Evolutionary conservation across 129 eudicot genomes (phyloP).

Genomic region (Flaveria ramosissima): DNA sequence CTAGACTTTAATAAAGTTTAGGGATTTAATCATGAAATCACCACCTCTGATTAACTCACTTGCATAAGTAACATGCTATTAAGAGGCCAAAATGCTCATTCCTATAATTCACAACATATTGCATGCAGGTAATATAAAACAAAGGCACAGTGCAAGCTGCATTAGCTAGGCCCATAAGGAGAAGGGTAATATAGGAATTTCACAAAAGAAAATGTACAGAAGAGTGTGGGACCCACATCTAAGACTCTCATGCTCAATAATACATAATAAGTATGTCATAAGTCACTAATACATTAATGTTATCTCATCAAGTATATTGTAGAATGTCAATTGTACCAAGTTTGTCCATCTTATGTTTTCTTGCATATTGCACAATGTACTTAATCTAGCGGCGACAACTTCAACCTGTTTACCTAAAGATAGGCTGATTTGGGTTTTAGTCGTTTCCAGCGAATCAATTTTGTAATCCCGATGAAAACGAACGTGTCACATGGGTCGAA

Average conservation of each 20-base stretch:
- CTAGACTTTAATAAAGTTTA: neutral
- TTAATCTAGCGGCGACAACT: neutral
- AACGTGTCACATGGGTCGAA: neutral
- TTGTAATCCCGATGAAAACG: neutral
- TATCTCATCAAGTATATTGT: neutral
- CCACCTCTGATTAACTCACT: neutral
- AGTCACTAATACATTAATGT: neutral
- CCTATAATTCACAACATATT: constrained; percentile 19
- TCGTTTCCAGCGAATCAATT: neutral
- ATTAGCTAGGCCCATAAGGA: constrained; percentile 36
- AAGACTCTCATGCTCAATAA: neutral
- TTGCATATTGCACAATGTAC: neutral
- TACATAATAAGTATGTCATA: constrained; percentile 21
- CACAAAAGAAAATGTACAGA: constrained; percentile 14
- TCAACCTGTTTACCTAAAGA: neutral
- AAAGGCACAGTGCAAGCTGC: constrained; percentile 54
- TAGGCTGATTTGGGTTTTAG: neutral
- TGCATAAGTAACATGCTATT: neutral
- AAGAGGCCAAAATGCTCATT: neutral
- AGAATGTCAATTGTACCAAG: neutral
- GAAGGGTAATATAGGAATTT: neutral
- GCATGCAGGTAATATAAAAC: constrained; percentile 56
- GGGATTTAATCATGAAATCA: neutral
- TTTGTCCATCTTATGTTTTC: neutral
- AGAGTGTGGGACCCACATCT: constrained; percentile 10